Evolutionary conservation across 208 protist genomes (phyloP), one percentile per base, ranked within the genome.

Genomic region (Trypanosoma brucei): DNA sequence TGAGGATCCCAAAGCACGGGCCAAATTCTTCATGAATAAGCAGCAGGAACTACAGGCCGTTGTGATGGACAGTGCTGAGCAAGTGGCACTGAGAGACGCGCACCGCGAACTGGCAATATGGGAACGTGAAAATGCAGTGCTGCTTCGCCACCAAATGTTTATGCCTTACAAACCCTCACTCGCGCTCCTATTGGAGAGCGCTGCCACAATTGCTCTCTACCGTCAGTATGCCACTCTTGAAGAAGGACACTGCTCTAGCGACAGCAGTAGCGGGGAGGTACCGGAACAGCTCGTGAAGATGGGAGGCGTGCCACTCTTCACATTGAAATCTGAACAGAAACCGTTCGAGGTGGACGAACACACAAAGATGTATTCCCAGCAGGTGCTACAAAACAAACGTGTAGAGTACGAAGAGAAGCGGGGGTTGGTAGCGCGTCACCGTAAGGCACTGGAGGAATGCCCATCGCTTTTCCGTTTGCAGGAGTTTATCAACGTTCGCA

Each of bases 361-460:
- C 72, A 92, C 73, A 51, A 92, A 92, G 70, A 92, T 92, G 86
- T 92, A 77, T 70, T 88, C 78, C 54, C 86, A 92, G 63, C 83
- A 92, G 68, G 86, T 92, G 52, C 74, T 92, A 62, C 80, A 91
- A 73, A 88, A 89, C 72, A 88, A 91, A 62, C 83, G 79, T 42
- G 86, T 88, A 13, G 82, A 91, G 75, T 88, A 93, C 74, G 86
- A 90, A 72, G 74, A 93, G 70, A 81, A 86, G 63, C 83, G 86
- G 38, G 75, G 72, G 40, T 65, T 74, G 45, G 84, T 83, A 22
- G 75, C 81, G 57, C 62, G 70, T 51, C 72, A 74, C 40, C 79
- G 80, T 34, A 73, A 78, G 35, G 72, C 5, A 36, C 67, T 93
- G 37, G 70, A 85, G 62, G 73, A 83, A 42, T 78, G 81, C 69